These are phyloP conservation scores for Panellus pusillus DNA, from an alignment of 768 basidiomycete species.

Conservation along the genomic window DNA sequence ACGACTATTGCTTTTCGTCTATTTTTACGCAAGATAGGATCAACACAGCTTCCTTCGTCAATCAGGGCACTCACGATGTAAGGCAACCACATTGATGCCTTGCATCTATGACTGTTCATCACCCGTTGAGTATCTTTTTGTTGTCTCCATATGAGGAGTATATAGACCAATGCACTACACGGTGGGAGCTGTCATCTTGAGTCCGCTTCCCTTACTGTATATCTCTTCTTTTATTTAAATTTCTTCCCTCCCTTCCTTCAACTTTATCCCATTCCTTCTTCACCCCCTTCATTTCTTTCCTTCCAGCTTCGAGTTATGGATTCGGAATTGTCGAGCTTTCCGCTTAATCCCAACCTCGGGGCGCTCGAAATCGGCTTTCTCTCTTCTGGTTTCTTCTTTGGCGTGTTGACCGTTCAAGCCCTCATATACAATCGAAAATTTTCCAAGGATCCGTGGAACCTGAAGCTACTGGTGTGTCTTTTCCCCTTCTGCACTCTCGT, in stretches of 20 bases:
- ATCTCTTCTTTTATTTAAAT: too few relatives aligned
- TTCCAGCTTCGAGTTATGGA: background rate
- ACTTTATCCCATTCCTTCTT: background rate
- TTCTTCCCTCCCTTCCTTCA: background rate
- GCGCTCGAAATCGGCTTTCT: conserved; percentile 20
- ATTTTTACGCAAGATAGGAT: too few relatives aligned
- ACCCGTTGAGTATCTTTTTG: too few relatives aligned
- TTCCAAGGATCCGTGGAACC: conserved; percentile 8
- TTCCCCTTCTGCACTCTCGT: background rate
- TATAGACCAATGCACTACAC: too few relatives aligned
- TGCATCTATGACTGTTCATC: too few relatives aligned
- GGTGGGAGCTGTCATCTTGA: background rate
- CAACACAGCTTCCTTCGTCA: too few relatives aligned
- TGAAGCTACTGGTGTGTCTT: conserved; percentile 14
- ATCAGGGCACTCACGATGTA: too few relatives aligned
- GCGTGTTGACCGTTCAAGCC: conserved; percentile 16
- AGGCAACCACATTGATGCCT: too few relatives aligned
- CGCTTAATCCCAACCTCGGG: conserved; percentile 19
- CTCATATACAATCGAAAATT: conserved; percentile 23
- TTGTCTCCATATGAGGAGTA: too few relatives aligned
- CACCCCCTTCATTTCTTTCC: conserved; percentile 5
- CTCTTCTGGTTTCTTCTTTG: conserved; percentile 19
- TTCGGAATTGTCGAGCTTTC: conserved; percentile 13
- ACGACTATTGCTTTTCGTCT: too few relatives aligned
- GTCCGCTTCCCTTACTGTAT: too few relatives aligned